phyloP scores from a whole-genome alignment of 306 rosid species.

The Vachellia pachyceras region DNA sequence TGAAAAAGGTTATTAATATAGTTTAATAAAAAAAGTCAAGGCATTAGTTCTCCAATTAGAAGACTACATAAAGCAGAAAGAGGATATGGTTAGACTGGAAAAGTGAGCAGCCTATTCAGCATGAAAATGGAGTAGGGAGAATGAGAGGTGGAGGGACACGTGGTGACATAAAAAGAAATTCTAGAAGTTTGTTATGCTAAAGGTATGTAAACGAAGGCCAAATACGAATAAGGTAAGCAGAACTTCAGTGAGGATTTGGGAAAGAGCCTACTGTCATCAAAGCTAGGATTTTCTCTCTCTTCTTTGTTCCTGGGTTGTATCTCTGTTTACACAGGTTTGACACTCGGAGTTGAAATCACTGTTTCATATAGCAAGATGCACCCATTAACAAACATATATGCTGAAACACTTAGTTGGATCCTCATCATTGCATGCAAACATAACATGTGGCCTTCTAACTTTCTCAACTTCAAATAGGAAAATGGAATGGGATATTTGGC shows the following conservation, averaged over 20 bases:
- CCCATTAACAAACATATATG: background rate
- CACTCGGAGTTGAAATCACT: background rate
- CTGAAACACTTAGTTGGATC: background rate
- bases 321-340: background rate
- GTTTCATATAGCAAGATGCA: slow-evolving; percentile 13
- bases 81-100: background rate
- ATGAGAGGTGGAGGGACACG: background rate
- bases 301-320: background rate
- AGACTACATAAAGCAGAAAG: background rate
- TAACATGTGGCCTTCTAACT: background rate
- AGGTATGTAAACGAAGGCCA: background rate
- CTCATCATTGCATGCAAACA: background rate
- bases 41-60: background rate
- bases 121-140: background rate
- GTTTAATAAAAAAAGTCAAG: slow-evolving; percentile 2
- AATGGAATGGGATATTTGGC: background rate
- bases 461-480: background rate
- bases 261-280: background rate
- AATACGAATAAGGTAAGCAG: background rate
- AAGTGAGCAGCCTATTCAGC: background rate
- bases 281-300: background rate
- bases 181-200: background rate
- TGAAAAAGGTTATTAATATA: slow-evolving; percentile 4
- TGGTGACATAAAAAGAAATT: background rate
- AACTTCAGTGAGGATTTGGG: background rate